phyloP scores from a whole-genome alignment of 169 alveolate genomes.

The Babesia bigemina region DNA sequence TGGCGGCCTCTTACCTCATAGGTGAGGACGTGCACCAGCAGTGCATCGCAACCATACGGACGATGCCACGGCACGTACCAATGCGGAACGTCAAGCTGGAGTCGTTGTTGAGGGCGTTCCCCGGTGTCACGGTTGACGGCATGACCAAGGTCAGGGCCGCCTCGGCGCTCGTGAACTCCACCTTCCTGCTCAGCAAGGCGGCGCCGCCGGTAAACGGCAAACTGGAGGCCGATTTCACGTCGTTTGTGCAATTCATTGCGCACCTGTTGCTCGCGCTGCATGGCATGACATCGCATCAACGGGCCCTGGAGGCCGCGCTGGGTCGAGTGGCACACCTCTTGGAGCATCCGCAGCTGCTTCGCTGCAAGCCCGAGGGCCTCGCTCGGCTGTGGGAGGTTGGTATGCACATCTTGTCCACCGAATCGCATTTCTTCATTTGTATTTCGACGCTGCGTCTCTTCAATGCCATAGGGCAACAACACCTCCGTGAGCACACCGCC shows the following conservation, averaged over 20 bases:
- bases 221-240: neutral
- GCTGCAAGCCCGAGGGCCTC: conserved; percentile 4
- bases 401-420: neutral
- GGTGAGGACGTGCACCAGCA: conserved; percentile 19
- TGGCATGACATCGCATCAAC: neutral
- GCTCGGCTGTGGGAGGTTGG: conserved; percentile 5
- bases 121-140: conserved; percentile 18
- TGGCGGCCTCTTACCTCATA: neutral
- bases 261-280: neutral
- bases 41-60: neutral
- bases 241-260: neutral
- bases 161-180: neutral
- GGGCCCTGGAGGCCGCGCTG: conserved; percentile 32
- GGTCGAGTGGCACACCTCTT: neutral
- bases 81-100: conserved; percentile 2
- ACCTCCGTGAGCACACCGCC: neutral
- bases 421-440: conserved; percentile 6
- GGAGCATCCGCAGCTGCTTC: neutral
- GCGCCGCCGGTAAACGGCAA: too few species aligned
- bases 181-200: neutral
- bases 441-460: neutral
- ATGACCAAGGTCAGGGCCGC: conserved; percentile 26
- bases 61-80: neutral
- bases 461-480: conserved; percentile 15
- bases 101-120: neutral